Evolutionary conservation across 345 rosid genomes (phyloP).

Genomic region (Populus alba): DNA sequence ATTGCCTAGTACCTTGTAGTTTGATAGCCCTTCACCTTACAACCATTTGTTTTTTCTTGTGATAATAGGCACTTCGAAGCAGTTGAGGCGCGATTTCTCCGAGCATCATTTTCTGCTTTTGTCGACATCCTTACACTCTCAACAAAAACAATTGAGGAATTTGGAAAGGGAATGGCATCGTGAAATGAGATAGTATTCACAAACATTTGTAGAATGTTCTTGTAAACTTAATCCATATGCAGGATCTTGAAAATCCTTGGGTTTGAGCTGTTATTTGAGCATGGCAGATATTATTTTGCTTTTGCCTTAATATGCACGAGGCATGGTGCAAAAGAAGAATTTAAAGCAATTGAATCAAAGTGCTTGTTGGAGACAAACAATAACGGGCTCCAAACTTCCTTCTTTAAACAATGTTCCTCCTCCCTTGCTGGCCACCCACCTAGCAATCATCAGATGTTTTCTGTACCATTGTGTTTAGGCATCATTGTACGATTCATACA

Average conservation of each 20-base stretch:
- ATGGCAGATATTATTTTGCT: neutral
- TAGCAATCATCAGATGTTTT: neutral
- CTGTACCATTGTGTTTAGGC: neutral
- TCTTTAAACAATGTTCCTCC: neutral
- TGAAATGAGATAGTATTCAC: constrained; percentile 6
- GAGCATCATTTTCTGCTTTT: constrained; percentile 88
- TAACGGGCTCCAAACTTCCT: neutral
- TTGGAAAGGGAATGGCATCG: constrained; percentile 42
- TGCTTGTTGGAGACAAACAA: neutral
- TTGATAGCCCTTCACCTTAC: neutral
- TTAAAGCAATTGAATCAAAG: neutral
- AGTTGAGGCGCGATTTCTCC: constrained; percentile 83
- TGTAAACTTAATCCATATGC: neutral
- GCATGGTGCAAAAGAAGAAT: neutral
- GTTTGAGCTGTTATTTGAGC: neutral
- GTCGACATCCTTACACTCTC: constrained; percentile 73
- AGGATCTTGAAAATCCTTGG: neutral
- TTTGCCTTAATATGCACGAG: neutral
- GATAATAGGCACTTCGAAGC: constrained; percentile 71
- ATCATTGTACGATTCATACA: neutral
- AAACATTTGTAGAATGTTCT: neutral
- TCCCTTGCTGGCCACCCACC: neutral
- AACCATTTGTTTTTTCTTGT: neutral
- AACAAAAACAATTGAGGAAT: constrained; percentile 74
- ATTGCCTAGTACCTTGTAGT: neutral